These are phyloP conservation scores for Besnoitia besnoiti DNA, from an alignment of 169 alveolate genomes.

Conservation along the genomic window DNA sequence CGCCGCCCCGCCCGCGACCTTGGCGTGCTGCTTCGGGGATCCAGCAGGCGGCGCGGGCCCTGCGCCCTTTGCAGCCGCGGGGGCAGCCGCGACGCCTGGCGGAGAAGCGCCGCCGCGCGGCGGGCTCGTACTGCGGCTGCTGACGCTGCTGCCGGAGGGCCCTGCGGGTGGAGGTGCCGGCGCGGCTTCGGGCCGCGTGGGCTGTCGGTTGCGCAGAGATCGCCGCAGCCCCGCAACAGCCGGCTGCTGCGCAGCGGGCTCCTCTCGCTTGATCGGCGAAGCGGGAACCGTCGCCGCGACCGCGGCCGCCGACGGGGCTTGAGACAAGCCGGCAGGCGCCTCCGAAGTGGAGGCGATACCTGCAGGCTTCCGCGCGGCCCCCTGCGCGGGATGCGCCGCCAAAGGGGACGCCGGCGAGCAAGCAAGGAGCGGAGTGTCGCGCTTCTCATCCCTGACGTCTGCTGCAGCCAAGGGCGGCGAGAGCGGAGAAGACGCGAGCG, in stretches of 20 bases:
- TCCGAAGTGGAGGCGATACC: no score
- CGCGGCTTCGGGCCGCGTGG: not conserved
- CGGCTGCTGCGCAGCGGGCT: not conserved
- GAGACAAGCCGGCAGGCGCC: no score
- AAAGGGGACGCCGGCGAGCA: not conserved
- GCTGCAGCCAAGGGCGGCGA: no score
- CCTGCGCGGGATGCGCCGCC: not conserved
- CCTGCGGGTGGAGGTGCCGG: not conserved
- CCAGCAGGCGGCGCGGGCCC: no score
- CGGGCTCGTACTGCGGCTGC: conserved; percentile 11
- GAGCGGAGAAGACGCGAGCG: not conserved
- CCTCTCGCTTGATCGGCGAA: no score
- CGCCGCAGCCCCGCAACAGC: not conserved
- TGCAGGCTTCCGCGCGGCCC: no score
- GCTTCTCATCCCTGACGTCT: not conserved
- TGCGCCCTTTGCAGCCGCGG: conserved; percentile 1
- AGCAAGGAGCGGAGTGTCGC: not conserved
- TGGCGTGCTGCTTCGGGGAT: no score
- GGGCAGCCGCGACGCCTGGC: not conserved
- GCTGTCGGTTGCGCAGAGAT: not conserved
- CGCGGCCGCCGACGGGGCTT: no score
- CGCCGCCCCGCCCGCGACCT: not conserved
- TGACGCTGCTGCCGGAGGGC: not conserved
- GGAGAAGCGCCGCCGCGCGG: not conserved
- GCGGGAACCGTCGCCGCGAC: no score